A percentile compares a stretch with the other conserved stretches of the same genome.
phyloP scores from a whole-genome alignment of 148 eudicot genomes.

The Euryodendron excelsum region DNA sequence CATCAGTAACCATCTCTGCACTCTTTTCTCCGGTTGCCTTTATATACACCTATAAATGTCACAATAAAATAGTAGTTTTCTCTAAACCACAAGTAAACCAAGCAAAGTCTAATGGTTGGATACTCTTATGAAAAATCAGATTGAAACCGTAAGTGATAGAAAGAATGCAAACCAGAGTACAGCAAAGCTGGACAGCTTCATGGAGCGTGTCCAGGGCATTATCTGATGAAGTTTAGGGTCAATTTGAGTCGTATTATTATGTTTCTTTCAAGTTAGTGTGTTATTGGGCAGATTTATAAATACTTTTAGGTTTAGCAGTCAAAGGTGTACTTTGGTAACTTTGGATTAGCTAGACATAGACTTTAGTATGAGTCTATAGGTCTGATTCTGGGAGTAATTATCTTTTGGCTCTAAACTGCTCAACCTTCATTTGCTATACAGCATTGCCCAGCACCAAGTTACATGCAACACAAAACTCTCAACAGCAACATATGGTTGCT shows the following conservation, averaged over 20 bases:
- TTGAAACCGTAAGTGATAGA: neutral
- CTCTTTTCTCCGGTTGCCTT: constrained; percentile 87
- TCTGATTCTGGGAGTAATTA: neutral
- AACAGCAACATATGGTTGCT: too few species aligned
- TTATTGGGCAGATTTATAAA: neutral
- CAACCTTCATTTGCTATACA: neutral
- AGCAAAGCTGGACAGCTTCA: neutral
- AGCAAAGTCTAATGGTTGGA: neutral
- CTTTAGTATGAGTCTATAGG: neutral
- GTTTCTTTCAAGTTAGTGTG: neutral
- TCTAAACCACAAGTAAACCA: neutral
- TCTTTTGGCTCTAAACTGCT: neutral
- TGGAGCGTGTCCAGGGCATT: neutral
- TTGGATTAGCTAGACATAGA: neutral
- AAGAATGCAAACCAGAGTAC: neutral
- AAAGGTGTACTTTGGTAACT: neutral
- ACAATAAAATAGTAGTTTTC: neutral
- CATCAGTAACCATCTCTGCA: constrained; percentile 98
- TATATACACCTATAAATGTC: constrained; percentile 67
- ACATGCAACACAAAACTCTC: neutral
- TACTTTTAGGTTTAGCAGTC: neutral
- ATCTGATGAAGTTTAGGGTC: neutral
- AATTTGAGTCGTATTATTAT: neutral
- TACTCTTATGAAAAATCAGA: neutral
- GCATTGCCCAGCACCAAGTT: neutral